A percentile compares a stretch with the other conserved stretches of the same genome.
Conservation (phyloP, 306 rosid genomes). For the Malus sieversii region DNA sequence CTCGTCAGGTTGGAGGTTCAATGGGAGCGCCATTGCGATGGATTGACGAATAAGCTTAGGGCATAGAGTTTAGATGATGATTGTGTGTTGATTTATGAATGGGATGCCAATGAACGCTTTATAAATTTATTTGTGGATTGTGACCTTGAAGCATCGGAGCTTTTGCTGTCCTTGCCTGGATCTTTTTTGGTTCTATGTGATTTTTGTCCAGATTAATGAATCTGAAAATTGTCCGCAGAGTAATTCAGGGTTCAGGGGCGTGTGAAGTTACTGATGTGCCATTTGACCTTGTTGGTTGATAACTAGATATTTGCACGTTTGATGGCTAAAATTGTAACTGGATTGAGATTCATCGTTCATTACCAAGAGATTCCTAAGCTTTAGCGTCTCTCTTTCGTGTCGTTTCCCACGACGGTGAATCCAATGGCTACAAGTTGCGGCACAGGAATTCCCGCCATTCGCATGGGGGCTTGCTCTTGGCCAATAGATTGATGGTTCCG, state of each 20-base stretch:
- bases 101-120: background rate
- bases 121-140: background rate
- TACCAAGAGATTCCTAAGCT: background rate
- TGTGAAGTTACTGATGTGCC: background rate
- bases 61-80: background rate
- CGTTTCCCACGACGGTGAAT: conserved; percentile 14
- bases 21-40: background rate
- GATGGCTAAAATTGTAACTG: background rate
- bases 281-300: background rate
- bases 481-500: conserved; percentile 8
- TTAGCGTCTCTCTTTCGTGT: background rate
- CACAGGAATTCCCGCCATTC: conserved; percentile 18
- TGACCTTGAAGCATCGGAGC: background rate
- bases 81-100: background rate
- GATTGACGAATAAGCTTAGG: background rate
- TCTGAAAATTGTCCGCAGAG: background rate
- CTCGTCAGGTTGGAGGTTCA: background rate
- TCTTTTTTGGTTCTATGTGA: background rate
- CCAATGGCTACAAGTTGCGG: background rate
- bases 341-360: background rate
- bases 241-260: background rate
- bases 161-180: background rate
- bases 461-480: background rate
- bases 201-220: background rate
- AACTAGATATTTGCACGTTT: background rate